Evolutionary conservation across 257 asterid genomes (phyloP).

Genomic region (Solanum chmielewskii): DNA sequence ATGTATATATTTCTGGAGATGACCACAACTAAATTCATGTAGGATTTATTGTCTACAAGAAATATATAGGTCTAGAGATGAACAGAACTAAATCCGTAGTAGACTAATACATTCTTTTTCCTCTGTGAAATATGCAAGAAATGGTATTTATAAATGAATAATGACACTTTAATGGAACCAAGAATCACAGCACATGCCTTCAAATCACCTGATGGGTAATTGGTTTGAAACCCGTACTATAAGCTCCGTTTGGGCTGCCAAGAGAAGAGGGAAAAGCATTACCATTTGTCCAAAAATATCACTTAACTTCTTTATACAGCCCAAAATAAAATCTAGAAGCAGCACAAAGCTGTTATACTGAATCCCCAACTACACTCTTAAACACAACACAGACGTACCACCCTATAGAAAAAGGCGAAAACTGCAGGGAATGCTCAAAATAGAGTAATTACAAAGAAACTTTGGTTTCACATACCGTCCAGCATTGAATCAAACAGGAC

Average conservation of each 20-base stretch:
- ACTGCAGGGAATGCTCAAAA: background rate
- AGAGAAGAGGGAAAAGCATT: background rate
- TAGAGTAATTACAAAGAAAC: background rate
- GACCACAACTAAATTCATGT: background rate
- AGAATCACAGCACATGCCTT: constrained; percentile 29
- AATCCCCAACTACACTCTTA: background rate
- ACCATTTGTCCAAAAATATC: background rate
- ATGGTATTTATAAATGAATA: background rate
- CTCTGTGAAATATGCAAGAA: background rate
- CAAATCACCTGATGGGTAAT: constrained; percentile 95
- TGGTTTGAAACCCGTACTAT: constrained; percentile 93
- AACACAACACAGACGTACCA: background rate
- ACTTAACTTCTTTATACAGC: background rate
- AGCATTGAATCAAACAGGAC: background rate
- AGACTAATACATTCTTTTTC: background rate
- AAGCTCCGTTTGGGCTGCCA: constrained; percentile 95
- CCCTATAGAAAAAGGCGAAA: background rate
- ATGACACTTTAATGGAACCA: background rate
- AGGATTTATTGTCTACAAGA: background rate
- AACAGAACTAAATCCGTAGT: background rate
- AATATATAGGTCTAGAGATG: background rate
- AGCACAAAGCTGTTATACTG: background rate
- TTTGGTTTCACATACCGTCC: background rate
- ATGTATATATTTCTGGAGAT: background rate
- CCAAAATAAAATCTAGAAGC: background rate